These are phyloP conservation scores for Buddleja alternifolia DNA, from an alignment of 257 asterid genomes.

Conservation along the genomic window DNA sequence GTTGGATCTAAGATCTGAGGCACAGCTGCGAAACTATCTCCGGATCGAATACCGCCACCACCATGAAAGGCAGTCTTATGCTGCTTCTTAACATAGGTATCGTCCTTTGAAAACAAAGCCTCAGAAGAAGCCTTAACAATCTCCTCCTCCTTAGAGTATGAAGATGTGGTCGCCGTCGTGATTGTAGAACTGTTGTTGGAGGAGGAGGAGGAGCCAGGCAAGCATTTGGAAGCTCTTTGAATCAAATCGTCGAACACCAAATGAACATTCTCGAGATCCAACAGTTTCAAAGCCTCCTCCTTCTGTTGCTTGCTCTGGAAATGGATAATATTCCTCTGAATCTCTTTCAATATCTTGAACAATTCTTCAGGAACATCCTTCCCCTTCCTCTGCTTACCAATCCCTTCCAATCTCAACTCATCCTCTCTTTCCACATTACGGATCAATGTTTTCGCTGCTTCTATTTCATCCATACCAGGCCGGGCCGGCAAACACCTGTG, in stretches of 20 bases:
- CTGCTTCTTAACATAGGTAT: conserved; percentile 66
- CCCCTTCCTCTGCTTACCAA: conserved; percentile 59
- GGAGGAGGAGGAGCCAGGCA: conserved; percentile 47
- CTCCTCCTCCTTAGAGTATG: conserved; percentile 49
- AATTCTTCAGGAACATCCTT: conserved; percentile 78
- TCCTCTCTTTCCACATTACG: conserved; percentile 81
- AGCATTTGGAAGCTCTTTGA: conserved; percentile 79
- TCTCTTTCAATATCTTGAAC: conserved; percentile 69
- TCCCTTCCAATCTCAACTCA: conserved; percentile 63
- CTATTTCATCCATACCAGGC: conserved; percentile 84
- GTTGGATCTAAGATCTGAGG: conserved; percentile 74
- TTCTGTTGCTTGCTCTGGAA: conserved; percentile 73
- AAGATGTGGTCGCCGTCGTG: conserved; percentile 33
- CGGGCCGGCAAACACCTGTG: conserved; percentile 76
- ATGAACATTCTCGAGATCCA: conserved; percentile 78
- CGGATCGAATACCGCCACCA: conserved; percentile 55
- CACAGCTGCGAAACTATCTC: conserved; percentile 30
- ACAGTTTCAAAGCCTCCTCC: conserved; percentile 64
- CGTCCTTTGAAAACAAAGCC: conserved; percentile 58
- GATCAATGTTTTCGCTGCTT: conserved; percentile 66
- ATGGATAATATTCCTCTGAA: conserved; percentile 60
- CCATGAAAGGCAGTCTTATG: conserved; percentile 44
- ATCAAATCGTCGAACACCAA: conserved; percentile 74
- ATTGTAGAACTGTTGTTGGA: conserved; percentile 48
- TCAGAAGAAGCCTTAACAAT: conserved; percentile 44